Conservation (phyloP, 2,329 filamentous ascomycete genomes). For the Phoma sp. region DNA sequence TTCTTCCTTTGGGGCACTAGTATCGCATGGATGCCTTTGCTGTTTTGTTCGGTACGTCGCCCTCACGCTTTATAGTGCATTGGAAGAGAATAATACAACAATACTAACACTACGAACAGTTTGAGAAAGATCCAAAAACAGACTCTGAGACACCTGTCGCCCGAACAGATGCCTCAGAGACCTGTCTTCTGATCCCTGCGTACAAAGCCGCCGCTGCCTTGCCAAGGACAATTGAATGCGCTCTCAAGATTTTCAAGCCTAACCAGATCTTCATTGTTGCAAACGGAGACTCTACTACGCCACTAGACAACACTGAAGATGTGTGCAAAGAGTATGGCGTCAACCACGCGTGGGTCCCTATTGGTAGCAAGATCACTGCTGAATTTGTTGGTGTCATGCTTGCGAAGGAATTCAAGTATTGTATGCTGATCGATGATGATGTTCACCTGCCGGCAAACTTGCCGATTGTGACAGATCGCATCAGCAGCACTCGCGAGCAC, state of each 20-base stretch:
- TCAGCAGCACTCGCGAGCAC: slow-evolving; percentile 8
- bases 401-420: slow-evolving; percentile 23
- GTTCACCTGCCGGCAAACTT: slow-evolving; percentile 21
- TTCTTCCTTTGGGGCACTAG: neutral
- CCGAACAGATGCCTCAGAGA: slow-evolving; percentile 24
- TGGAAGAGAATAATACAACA: no score
- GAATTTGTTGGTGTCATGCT: slow-evolving; percentile 23
- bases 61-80: no score
- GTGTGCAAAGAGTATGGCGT: slow-evolving; percentile 22
- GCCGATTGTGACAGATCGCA: slow-evolving; percentile 21
- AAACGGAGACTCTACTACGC: slow-evolving; percentile 22
- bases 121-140: slow-evolving; percentile 18
- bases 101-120: neutral
- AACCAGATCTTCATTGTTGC: slow-evolving; percentile 24
- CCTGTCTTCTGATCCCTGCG: slow-evolving; percentile 27
- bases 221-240: slow-evolving; percentile 19
- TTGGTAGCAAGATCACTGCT: slow-evolving; percentile 24
- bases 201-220: slow-evolving; percentile 24
- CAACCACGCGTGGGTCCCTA: slow-evolving; percentile 21
- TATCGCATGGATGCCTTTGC: neutral
- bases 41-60: neutral
- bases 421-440: slow-evolving; percentile 25
- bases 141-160: slow-evolving; percentile 30
- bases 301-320: slow-evolving; percentile 25
- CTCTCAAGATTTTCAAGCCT: slow-evolving; percentile 24